A percentile compares a stretch with the other conserved stretches of the same genome.
Conservation (phyloP, 2,329 filamentous ascomycete species). For the Blumeria graminis region DNA sequence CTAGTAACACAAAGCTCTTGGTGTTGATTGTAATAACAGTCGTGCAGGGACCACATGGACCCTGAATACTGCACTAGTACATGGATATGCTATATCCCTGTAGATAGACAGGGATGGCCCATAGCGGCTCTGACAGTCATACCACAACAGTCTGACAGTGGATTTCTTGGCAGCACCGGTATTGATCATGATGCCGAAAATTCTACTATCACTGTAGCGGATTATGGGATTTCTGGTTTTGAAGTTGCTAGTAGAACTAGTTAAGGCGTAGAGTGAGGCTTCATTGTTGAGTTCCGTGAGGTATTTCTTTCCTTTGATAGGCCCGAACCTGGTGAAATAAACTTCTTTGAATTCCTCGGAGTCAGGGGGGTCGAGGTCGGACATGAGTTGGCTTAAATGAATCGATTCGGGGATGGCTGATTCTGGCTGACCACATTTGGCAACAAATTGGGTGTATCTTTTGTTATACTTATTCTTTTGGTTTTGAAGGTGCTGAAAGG, state of each 20-base stretch:
- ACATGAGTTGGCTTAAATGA: not conserved
- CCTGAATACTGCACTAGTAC: too few species aligned
- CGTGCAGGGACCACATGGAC: too few species aligned
- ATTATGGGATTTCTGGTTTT: not conserved
- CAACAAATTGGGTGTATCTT: not conserved
- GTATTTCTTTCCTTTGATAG: not conserved
- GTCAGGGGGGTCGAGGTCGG: not conserved
- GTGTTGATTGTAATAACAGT: too few species aligned
- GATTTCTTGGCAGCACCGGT: not conserved
- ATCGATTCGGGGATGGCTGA: not conserved
- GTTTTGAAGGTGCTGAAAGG: not conserved
- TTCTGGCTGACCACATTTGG: not conserved
- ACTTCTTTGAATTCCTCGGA: not conserved
- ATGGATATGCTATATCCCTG: too few species aligned
- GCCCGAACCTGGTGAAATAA: not conserved
- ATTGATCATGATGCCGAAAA: slow-evolving; percentile 1
- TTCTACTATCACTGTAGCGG: not conserved
- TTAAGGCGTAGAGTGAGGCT: not conserved
- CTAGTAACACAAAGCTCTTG: too few species aligned
- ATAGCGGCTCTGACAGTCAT: too few species aligned
- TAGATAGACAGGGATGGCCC: too few species aligned
- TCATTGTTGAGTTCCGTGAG: not conserved
- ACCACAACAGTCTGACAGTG: too few species aligned
- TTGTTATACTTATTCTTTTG: not conserved
- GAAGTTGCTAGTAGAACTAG: not conserved